Percentiles rank a stretch among this genome's conserved stretches.
Evolutionary conservation across 2,329 filamentous ascomycete genomes (phyloP).

Genomic region (Ophiostoma ips): DNA sequence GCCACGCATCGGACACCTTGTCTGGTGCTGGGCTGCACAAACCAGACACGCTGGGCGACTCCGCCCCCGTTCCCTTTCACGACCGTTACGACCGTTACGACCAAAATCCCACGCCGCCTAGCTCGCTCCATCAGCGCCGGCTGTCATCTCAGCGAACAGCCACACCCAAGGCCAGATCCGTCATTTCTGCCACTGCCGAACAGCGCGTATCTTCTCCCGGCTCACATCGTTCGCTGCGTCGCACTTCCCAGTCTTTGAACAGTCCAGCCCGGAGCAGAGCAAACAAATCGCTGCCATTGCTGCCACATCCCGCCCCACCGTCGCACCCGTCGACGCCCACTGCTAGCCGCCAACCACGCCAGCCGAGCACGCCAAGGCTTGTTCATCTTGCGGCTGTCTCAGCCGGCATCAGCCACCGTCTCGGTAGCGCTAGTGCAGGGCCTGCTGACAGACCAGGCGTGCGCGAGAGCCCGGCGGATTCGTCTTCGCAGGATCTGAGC

Average conservation of each 20-base stretch:
- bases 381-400: conserved; percentile 34
- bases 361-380: conserved; percentile 15
- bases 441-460: conserved; percentile 14
- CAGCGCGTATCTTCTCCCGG: conserved; percentile 29
- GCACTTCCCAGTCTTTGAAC: conserved; percentile 36
- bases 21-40: conserved; percentile 11
- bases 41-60: conserved; percentile 11
- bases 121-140: conserved; percentile 11
- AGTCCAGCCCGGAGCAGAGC: conserved; percentile 25
- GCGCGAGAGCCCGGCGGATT: conserved; percentile 16
- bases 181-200: conserved; percentile 2
- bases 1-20: conserved; percentile 8
- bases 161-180: conserved; percentile 14
- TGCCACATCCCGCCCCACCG: not conserved
- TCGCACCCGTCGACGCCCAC: not conserved
- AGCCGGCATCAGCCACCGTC: conserved; percentile 32
- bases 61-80: conserved; percentile 21
- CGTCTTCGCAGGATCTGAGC: conserved; percentile 35
- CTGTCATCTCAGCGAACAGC: conserved; percentile 23
- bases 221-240: conserved; percentile 34
- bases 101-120: conserved; percentile 24
- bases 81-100: conserved; percentile 43
- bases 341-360: not conserved
- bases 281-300: not conserved
- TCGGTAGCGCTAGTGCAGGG: conserved; percentile 18